A percentile compares a stretch with the other conserved stretches of the same genome.
Evolutionary conservation across 2,329 filamentous ascomycete genomes (phyloP).

Genomic region (Epichloe uncinata): DNA sequence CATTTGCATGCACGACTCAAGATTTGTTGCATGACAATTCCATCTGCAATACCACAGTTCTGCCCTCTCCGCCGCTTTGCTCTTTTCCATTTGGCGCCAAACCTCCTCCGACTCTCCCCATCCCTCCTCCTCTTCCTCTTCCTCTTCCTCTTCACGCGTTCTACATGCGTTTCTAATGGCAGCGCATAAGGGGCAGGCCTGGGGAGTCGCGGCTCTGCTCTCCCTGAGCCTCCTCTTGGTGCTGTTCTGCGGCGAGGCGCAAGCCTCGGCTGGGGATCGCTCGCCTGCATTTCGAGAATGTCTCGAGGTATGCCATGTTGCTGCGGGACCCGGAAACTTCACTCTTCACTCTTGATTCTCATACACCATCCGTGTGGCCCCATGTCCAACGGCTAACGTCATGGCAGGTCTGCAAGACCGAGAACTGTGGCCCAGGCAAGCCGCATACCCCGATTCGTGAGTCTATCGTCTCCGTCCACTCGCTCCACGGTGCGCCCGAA

Average conservation of each 20-base stretch:
- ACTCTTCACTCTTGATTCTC: too few relatives aligned
- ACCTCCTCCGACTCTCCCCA: neutral
- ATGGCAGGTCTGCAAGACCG: slow-evolving; percentile 57
- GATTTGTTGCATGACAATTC: neutral
- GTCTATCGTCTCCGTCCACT: slow-evolving; percentile 17
- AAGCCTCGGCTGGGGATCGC: slow-evolving; percentile 70
- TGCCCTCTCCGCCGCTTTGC: neutral
- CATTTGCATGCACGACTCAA: neutral
- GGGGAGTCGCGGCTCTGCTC: slow-evolving; percentile 14
- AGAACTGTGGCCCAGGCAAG: slow-evolving; percentile 62
- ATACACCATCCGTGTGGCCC: too few relatives aligned
- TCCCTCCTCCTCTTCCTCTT: neutral
- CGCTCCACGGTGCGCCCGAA: neutral
- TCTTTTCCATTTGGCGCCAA: neutral
- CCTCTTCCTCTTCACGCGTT: neutral
- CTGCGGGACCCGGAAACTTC: slow-evolving; percentile 6
- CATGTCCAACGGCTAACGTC: neutral
- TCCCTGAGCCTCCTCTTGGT: slow-evolving; percentile 23
- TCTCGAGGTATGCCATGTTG: slow-evolving; percentile 48
- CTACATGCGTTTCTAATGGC: slow-evolving; percentile 22
- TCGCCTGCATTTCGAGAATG: slow-evolving; percentile 82
- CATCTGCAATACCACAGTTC: neutral
- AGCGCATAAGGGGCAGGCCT: slow-evolving; percentile 19
- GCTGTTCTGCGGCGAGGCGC: slow-evolving; percentile 29
- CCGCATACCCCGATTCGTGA: slow-evolving; percentile 54